A percentile compares a stretch with the other conserved stretches of the same genome.
Evolutionary conservation across 495 filamentous ascomycete species (phyloP).

Genomic region (Parachaetomium inaequale): DNA sequence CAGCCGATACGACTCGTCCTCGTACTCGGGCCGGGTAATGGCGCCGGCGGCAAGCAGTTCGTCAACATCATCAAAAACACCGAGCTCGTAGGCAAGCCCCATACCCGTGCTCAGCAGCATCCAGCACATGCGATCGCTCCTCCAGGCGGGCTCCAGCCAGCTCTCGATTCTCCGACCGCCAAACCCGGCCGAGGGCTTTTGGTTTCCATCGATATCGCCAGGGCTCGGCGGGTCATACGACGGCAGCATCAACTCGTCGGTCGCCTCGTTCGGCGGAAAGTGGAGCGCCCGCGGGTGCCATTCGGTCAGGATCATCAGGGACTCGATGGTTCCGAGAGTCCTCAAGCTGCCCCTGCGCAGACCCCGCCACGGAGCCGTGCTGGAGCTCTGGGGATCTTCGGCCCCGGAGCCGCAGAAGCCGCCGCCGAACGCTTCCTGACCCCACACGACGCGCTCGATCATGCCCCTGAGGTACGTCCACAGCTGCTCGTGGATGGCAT

Average conservation of each 20-base stretch:
- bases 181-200: constrained; percentile 46
- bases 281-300: constrained; percentile 96
- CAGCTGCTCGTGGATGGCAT: constrained; percentile 91
- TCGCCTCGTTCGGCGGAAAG: constrained; percentile 82
- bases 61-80: constrained; percentile 85
- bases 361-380: constrained; percentile 56
- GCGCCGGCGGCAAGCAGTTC: constrained; percentile 52
- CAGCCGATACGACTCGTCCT: constrained; percentile 68
- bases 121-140: constrained; percentile 97
- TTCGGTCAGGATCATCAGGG: constrained; percentile 86
- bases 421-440: constrained; percentile 88
- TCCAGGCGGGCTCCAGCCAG: constrained; percentile 95
- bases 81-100: constrained; percentile 86
- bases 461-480: constrained; percentile 92
- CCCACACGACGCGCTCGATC: constrained; percentile 92
- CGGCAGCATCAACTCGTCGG: constrained; percentile 57
- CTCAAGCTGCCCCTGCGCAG: constrained; percentile 72
- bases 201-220: constrained; percentile 46
- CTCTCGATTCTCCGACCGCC: constrained; percentile 77
- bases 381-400: constrained; percentile 60
- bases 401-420: constrained; percentile 77
- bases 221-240: constrained; percentile 44
- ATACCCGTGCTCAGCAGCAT: constrained; percentile 91
- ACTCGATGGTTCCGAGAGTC: constrained; percentile 90
- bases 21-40: constrained; percentile 56